Percentiles rank a stretch among this genome's conserved stretches.
Conservation (phyloP, 1,284 basidiomycete genomes). For the Porodaedalea pini region DNA sequence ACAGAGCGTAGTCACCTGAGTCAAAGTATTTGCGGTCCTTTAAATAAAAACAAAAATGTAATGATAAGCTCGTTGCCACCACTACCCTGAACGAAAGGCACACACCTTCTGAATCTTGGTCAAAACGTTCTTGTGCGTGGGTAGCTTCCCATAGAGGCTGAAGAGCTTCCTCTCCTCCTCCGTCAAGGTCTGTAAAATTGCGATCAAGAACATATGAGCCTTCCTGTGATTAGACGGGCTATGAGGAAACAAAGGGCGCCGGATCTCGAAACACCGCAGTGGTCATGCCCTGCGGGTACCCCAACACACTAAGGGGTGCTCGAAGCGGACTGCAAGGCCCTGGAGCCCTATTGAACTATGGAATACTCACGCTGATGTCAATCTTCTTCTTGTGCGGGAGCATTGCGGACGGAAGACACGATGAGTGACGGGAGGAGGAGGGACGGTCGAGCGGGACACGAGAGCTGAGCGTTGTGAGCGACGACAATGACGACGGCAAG, state of each 20-base stretch:
- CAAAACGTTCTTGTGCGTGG: constrained; percentile 87
- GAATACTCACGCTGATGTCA: constrained; percentile 75
- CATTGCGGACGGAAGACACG: constrained; percentile 46
- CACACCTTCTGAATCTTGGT: constrained; percentile 92
- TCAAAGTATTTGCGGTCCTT: constrained; percentile 98
- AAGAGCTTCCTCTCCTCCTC: constrained; percentile 95
- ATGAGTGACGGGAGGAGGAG: constrained; percentile 30
- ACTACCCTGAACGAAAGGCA: constrained; percentile 17
- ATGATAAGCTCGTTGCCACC: constrained; percentile 5
- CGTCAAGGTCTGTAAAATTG: constrained; percentile 63
- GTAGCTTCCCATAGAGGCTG: constrained; percentile 91
- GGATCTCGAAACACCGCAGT: neutral
- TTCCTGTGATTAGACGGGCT: neutral
- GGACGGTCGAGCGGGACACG: constrained; percentile 23
- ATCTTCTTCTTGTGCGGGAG: constrained; percentile 85
- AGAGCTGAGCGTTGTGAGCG: constrained; percentile 16
- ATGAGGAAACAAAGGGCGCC: neutral
- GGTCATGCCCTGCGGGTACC: no score
- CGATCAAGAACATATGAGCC: constrained; percentile 27
- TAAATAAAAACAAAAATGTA: constrained; percentile 14
- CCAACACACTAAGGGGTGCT: no score
- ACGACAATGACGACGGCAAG: constrained; percentile 1
- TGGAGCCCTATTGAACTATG: neutral
- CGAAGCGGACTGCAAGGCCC: constrained; percentile 6
- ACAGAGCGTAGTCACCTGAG: constrained; percentile 95